Evolutionary conservation across 1,139 yeast species (phyloP), one percentile per base, ranked within the genome.

Genomic region (Hyphopichia wangnamkhiaoensis): DNA sequence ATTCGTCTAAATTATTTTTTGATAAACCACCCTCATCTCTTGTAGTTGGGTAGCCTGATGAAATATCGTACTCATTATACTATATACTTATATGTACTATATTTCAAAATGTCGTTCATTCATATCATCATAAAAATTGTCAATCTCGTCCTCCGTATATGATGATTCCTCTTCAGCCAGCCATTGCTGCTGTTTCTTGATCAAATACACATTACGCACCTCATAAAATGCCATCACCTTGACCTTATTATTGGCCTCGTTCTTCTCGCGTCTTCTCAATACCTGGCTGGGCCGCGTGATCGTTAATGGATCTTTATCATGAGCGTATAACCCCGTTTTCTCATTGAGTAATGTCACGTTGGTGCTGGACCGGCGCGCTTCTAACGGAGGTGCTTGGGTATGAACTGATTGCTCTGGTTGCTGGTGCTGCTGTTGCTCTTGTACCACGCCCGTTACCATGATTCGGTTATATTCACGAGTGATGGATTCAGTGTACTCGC

Each of bases 61-160:
- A n/a, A n/a, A n/a, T n/a, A n/a, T n/a, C n/a, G n/a, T n/a, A n/a
- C n/a, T n/a, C n/a, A n/a, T n/a, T n/a, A n/a, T n/a, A n/a, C n/a
- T n/a, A n/a, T n/a, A n/a, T n/a, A n/a, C n/a, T n/a, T n/a, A n/a
- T n/a, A n/a, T n/a, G n/a, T n/a, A n/a, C n/a, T n/a, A n/a, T n/a
- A n/a, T n/a, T n/a, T n/a, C n/a, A n/a, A n/a, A n/a, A n/a, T n/a
- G n/a, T n/a, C n/a, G n/a, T n/a, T 38, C 42, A 35, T 49, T 50
- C 38, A 56, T 38, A 36, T 56, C 61, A 35, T 54, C 55, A 40
- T 54, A 51, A 32, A 55, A 56, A 31, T 53, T 52, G 13, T 42
- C 43, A 2, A 28, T 21, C 20, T 17, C 24, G 14, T 5, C 21
- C 18, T 12, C 9, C 23, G 7, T 15, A 8, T 7, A 26, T 13